Base-by-base conservation (phyloP, 2,329 filamentous ascomycete species). In the Ilyonectria robusta region DNA sequence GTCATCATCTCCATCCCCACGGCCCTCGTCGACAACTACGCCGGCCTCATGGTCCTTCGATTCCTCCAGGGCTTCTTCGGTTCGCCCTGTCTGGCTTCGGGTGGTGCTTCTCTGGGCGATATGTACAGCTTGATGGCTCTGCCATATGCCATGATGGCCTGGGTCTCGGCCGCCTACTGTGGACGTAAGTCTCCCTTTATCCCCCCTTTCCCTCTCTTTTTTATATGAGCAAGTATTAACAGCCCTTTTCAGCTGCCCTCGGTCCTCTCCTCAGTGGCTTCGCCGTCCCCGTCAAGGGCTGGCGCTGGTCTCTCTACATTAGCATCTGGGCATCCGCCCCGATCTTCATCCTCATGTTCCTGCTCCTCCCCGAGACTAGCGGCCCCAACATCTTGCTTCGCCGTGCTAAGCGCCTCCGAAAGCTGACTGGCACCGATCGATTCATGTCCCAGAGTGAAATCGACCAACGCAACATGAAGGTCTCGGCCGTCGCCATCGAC, bases 11-110 rank as follows among this genome's bases (percentile, higher is more conserved):
- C 86, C 6, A 85, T 93, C 17, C 91, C 91, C 0, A 88, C 90
- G 0, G 88, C 90, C 0, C 77, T 93, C 0, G 88, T 88, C 4
- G 79, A 86, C 50, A 92, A 90, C 80, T 92, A 90, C 59, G 81
- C 87, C 0, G 89, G 89, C 0, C 82, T 94, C 10, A 84, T 92
- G 72, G 88, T 91, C 2, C 81, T 91, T 3, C 85, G 90, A 1
- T 92, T 92, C 78, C 78, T 92, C 4, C 88, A 89, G 66, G 90
- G 89, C 2, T 90, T 92, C 83, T 90, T 92, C 70, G 90, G 90
- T 9, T 88, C 85, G 8, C 91, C 91, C 0, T 90, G 88, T 76
- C 80, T 93, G 8, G 90, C 91, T 0, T 91, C 86, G 0, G 86
- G 85, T 6, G 86, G 82, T 29, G 86, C 86, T 3, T 84, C 85